Base-by-base conservation (phyloP, 2,329 filamentous ascomycete species). In the Exophiala viscosa region DNA sequence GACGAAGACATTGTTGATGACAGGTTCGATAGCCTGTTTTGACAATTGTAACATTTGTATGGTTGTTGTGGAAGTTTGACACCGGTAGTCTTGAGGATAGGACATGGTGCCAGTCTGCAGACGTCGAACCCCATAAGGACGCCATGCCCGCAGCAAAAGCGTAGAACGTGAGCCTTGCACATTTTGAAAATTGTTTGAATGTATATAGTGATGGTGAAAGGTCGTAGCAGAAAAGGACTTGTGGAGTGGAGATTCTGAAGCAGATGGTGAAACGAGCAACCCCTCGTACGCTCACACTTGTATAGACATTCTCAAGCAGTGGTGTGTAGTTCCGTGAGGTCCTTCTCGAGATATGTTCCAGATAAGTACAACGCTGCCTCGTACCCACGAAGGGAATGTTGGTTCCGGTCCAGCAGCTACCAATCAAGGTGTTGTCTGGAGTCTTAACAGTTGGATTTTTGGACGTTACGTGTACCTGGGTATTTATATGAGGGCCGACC, bases 21-120 rank as follows among this genome's bases (percentile, higher is more conserved):
- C 17, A 45, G 46, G 23, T 46, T 50, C 15, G 58, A 49, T 18
- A 45, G 35, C 35, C 46, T 44, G 17, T 54, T 56, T 44, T 63
- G 58, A 49, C 61, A 63, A 33, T 60, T 63, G 52, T 58, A 63
- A 51, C 61, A 63, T 55, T 58, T 59, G 44, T 58, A 59, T 9
- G 61, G 61, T 46, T 63, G 61, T 50, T 62, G 61, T 23, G 60
- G 61, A 5, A 63, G 56, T 39, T 54, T 58, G 15, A 55, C 45
- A 14, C 59, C 59, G 6, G 53, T 59, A 5, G 56, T 60, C 50
- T 61, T 63, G 45, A 63, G 33, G 5, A 59, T n/a, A 1, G 56
- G 52, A 35, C 61, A 63, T 18, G 61, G 61, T 28, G 44, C 55
- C 14, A 58, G 6, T 7, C 40, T 55, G 57, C 61, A 63, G 11